Conservation (phyloP, 225 moss, liverwort and hornwort genomes). For the Asterella californica region DNA sequence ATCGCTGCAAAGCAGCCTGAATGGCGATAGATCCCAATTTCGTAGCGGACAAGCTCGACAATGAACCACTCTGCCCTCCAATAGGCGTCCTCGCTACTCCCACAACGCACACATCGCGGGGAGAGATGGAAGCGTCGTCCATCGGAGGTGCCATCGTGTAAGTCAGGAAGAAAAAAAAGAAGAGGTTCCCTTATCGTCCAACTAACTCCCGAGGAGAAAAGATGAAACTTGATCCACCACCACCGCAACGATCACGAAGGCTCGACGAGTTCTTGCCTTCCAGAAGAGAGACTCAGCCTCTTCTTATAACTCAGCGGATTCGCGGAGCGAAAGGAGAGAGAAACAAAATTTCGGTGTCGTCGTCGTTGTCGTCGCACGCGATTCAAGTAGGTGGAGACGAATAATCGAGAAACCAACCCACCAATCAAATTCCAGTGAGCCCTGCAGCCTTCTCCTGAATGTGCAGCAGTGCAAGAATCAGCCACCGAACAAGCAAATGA, state of each 20-base stretch:
- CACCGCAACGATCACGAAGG: background rate
- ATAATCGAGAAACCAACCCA: background rate
- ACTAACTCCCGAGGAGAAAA: background rate
- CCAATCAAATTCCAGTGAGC: background rate
- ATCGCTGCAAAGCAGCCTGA: constrained; percentile 73
- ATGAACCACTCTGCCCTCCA: constrained; percentile 81
- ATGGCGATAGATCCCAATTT: constrained; percentile 90
- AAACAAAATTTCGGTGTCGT: too few relatives aligned
- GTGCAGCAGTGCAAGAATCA: background rate
- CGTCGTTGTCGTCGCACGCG: background rate
- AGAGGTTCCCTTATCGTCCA: background rate
- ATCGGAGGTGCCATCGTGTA: constrained; percentile 10
- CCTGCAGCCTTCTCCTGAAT: background rate
- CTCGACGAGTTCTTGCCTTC: background rate
- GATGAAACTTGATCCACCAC: background rate
- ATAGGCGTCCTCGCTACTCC: constrained; percentile 94
- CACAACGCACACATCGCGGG: constrained; percentile 80
- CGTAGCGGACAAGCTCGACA: constrained; percentile 71
- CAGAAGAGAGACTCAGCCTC: background rate
- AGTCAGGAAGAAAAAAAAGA: background rate
- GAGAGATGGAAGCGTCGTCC: constrained; percentile 8
- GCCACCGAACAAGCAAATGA: background rate
- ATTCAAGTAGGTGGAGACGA: background rate
- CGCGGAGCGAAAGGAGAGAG: too few relatives aligned
- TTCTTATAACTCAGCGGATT: background rate